Conservation (phyloP, 2,329 filamentous ascomycete genomes). For the Chaetoscypha palmicola region DNA sequence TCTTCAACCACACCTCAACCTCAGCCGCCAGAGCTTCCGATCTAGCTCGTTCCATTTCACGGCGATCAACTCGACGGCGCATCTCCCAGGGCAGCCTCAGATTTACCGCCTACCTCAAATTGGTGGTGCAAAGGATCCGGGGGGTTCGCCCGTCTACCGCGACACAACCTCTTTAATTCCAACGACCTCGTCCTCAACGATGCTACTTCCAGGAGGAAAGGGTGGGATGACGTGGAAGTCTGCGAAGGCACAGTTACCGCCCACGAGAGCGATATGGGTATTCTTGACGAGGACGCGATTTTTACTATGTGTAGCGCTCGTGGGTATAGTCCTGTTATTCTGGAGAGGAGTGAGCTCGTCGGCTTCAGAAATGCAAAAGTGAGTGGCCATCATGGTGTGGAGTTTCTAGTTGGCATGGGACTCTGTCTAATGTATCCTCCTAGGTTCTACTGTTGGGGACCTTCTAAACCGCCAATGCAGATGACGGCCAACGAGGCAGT, state of each 20-base stretch:
- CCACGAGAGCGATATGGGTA: conserved; percentile 62
- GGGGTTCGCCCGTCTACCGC: conserved; percentile 36
- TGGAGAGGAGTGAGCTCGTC: conserved; percentile 80
- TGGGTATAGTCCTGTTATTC: conserved; percentile 68
- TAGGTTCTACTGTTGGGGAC: conserved; percentile 97
- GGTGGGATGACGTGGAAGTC: conserved; percentile 91
- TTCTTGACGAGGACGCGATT: conserved; percentile 73
- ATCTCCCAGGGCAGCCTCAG: conserved; percentile 15
- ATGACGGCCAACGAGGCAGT: conserved; percentile 89
- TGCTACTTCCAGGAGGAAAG: conserved; percentile 89
- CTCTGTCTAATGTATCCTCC: too few relatives aligned
- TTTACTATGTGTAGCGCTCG: conserved; percentile 63
- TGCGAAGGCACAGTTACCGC: conserved; percentile 70
- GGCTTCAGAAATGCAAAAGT: conserved; percentile 88
- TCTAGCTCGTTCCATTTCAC: conserved; percentile 8
- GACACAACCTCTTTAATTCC: too few relatives aligned
- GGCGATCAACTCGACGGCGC: conserved; percentile 12
- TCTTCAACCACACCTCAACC: conserved; percentile 16
- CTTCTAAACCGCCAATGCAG: conserved; percentile 88
- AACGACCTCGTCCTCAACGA: too few relatives aligned
- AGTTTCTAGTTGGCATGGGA: too few relatives aligned
- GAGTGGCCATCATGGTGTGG: too few relatives aligned
- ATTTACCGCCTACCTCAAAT: conserved; percentile 24
- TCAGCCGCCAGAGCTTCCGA: conserved; percentile 13
- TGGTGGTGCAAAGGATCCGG: conserved; percentile 38